Base-by-base conservation (phyloP, 2,329 filamentous ascomycete species). In the Aspergillus cejpii region DNA sequence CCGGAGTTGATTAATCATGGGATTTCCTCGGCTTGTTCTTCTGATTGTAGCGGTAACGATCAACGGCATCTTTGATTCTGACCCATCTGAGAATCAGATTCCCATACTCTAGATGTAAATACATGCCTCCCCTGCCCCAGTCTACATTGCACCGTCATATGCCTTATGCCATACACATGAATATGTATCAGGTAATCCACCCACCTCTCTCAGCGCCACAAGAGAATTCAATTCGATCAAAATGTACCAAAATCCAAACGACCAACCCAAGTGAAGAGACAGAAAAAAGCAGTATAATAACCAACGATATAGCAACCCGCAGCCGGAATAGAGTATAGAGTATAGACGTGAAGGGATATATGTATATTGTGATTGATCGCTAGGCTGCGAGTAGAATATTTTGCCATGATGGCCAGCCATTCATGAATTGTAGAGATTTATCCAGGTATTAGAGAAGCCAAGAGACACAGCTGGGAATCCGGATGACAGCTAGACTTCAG, bases 401-500 rank as follows among this genome's bases (percentile, higher is more conserved):
- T n/a, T n/a, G n/a, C n/a, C n/a, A n/a, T n/a, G n/a, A n/a, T n/a
- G n/a, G n/a, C n/a, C n/a, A n/a, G n/a, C n/a, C n/a, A n/a, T n/a
- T n/a, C n/a, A n/a, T n/a, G n/a, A n/a, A n/a, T n/a, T n/a, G n/a
- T n/a, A n/a, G n/a, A n/a, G n/a, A n/a, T n/a, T n/a, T n/a, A n/a
- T n/a, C n/a, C n/a, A n/a, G n/a, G n/a, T n/a, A n/a, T n/a, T n/a
- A n/a, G n/a, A n/a, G 14, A 38, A 27, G 17, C 5, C 4, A 20
- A 10, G n/a, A n/a, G n/a, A n/a, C n/a, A n/a, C n/a, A n/a, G n/a
- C n/a, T n/a, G n/a, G n/a, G n/a, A n/a, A n/a, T n/a, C n/a, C n/a
- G n/a, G n/a, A n/a, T n/a, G n/a, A n/a, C n/a, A n/a, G n/a, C 37
- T 48, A 57, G 11, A 54, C 49, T 41, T 91, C 87, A 7, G 85